Conservation (phyloP, 2,329 filamentous ascomycete species). For the Venturia pyrina region DNA sequence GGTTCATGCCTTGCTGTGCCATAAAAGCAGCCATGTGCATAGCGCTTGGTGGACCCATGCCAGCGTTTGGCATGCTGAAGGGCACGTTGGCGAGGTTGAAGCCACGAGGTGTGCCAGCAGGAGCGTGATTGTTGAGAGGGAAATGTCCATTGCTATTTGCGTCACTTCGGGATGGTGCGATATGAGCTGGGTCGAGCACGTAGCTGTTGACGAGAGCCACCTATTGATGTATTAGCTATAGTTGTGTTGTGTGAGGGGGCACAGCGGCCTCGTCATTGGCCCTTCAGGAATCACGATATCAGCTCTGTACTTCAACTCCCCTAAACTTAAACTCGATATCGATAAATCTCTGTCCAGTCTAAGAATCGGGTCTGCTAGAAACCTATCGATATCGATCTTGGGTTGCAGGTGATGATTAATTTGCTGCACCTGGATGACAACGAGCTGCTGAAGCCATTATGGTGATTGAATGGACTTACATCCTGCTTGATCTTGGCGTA, state of each 20-base stretch:
- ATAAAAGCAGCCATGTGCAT: conserved; percentile 18
- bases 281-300: no score
- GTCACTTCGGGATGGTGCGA: conserved; percentile 85
- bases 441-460: no score
- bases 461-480: conserved; percentile 43
- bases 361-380: no score
- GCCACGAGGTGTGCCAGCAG: conserved; percentile 77
- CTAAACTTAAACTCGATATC: no score
- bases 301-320: no score
- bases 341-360: no score
- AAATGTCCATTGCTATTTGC: conserved; percentile 95
- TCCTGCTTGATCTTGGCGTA: conserved; percentile 69
- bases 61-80: conserved; percentile 36
- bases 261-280: no score
- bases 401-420: no score
- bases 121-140: conserved; percentile 66
- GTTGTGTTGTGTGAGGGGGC: not conserved
- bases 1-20: conserved; percentile 8
- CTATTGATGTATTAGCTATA: conserved; percentile 39
- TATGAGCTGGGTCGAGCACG: conserved; percentile 86
- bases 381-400: no score
- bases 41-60: conserved; percentile 12
- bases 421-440: no score
- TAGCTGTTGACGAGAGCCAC: conserved; percentile 88
- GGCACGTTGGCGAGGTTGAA: conserved; percentile 75